These are phyloP conservation scores for Psophocarpus tetragonolobus DNA, from an alignment of 306 rosid species.

Conservation along the genomic window DNA sequence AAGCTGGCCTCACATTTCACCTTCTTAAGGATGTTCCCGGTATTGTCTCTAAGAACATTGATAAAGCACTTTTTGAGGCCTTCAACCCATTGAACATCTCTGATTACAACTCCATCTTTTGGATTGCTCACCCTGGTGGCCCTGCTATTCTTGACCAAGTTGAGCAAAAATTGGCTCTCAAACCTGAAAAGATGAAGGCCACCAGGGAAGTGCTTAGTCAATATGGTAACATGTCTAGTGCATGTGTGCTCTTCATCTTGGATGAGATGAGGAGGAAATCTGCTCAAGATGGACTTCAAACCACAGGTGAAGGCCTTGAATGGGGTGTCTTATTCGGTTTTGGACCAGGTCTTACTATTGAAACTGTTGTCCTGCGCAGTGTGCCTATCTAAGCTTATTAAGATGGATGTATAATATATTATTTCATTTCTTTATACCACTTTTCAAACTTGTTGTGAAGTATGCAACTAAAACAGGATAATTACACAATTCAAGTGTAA, in stretches of 20 bases:
- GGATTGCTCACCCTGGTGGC: constrained; percentile 43
- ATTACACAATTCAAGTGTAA: too few relatives aligned
- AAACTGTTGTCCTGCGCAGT: constrained; percentile 63
- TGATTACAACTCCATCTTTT: constrained; percentile 42
- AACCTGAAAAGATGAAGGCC: constrained; percentile 34
- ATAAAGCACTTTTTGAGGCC: constrained; percentile 31
- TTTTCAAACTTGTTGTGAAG: neutral
- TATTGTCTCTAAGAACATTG: constrained; percentile 37
- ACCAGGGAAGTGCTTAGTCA: constrained; percentile 57
- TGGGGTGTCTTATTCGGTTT: constrained; percentile 79
- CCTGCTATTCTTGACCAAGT: constrained; percentile 40
- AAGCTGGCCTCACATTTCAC: constrained; percentile 35
- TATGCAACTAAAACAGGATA: neutral
- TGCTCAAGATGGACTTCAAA: constrained; percentile 37
- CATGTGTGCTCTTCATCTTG: constrained; percentile 68
- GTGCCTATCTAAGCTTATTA: constrained; percentile 29
- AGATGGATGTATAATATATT: too few relatives aligned
- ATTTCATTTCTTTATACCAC: neutral
- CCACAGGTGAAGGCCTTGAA: constrained; percentile 46
- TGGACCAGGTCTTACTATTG: constrained; percentile 79
- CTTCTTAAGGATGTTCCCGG: constrained; percentile 43
- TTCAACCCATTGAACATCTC: constrained; percentile 32
- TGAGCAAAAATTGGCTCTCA: constrained; percentile 21
- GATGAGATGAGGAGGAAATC: constrained; percentile 68
- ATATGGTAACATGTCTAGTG: constrained; percentile 84